phyloP scores from a whole-genome alignment of 202 grass and related monocot species.

The Schoenoplectus triqueter region DNA sequence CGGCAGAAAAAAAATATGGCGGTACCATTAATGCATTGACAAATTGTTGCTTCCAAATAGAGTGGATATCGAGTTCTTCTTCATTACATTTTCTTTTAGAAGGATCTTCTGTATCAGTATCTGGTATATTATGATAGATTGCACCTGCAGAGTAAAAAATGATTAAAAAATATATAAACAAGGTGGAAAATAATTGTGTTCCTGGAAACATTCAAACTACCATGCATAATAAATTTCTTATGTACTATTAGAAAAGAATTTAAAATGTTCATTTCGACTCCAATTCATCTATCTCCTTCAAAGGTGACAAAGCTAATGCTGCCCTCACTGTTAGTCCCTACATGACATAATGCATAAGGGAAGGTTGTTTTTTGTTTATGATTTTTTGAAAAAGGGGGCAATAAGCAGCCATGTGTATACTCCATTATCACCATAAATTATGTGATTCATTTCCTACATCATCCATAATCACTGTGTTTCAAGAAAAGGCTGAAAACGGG shows the following conservation, averaged over 20 bases:
- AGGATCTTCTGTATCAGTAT: slow-evolving; percentile 59
- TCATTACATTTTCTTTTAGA: slow-evolving; percentile 22
- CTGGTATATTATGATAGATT: slow-evolving; percentile 56
- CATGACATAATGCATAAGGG: slow-evolving; percentile 12
- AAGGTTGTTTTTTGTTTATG: neutral
- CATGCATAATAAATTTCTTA: neutral
- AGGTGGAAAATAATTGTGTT: neutral
- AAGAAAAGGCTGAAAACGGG: neutral
- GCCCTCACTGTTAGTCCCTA: neutral
- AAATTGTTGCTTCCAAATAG: slow-evolving; percentile 77
- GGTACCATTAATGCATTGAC: slow-evolving; percentile 59
- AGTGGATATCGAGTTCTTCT: slow-evolving; percentile 45
- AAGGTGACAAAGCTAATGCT: neutral
- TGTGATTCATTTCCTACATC: slow-evolving; percentile 11
- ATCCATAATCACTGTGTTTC: slow-evolving; percentile 8
- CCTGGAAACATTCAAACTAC: neutral
- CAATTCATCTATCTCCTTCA: neutral
- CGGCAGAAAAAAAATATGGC: slow-evolving; percentile 9
- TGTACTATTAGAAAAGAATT: neutral
- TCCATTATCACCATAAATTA: neutral
- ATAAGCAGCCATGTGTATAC: neutral
- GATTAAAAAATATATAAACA: slow-evolving; percentile 20
- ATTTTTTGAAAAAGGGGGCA: neutral
- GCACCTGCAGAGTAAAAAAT: slow-evolving; percentile 31
- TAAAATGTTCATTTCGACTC: slow-evolving; percentile 5